These are phyloP conservation scores for Hansenula anomala DNA, from an alignment of 1,139 yeast genomes.

Conservation along the genomic window DNA sequence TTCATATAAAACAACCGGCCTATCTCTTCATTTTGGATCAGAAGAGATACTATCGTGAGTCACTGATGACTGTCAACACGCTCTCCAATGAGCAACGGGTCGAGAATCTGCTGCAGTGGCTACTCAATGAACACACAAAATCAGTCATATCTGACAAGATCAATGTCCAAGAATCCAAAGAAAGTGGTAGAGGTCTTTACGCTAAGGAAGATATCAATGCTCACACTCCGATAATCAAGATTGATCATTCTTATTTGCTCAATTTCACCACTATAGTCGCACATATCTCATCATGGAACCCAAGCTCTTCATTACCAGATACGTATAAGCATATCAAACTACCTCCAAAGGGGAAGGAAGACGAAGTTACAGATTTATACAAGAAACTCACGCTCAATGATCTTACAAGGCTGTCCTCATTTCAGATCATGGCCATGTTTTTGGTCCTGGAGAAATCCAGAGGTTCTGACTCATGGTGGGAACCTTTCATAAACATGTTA, in stretches of 20 bases:
- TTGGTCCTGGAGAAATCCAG: constrained; percentile 12
- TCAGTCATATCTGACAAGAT: background rate
- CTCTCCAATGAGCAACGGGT: background rate
- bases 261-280: constrained; percentile 52
- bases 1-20: too few species aligned
- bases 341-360: constrained; percentile 19
- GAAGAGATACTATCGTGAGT: background rate
- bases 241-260: constrained; percentile 56
- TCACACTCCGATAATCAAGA: constrained; percentile 44
- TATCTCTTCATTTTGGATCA: too few species aligned
- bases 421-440: constrained; percentile 24
- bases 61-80: background rate
- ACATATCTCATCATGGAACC: constrained; percentile 32
- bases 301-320: constrained; percentile 23
- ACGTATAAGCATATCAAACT: constrained; percentile 18
- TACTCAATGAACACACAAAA: background rate
- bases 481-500: constrained; percentile 54
- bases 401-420: constrained; percentile 25
- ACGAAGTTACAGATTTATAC: constrained; percentile 26
- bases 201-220: constrained; percentile 31
- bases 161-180: background rate
- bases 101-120: background rate
- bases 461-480: constrained; percentile 47
- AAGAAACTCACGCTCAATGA: constrained; percentile 15
- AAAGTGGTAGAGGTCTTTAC: constrained; percentile 61